Evolutionary conservation across 805 yeast species (phyloP), one percentile per base, ranked within the genome.

Genomic region (Kuraishia floccosa): DNA sequence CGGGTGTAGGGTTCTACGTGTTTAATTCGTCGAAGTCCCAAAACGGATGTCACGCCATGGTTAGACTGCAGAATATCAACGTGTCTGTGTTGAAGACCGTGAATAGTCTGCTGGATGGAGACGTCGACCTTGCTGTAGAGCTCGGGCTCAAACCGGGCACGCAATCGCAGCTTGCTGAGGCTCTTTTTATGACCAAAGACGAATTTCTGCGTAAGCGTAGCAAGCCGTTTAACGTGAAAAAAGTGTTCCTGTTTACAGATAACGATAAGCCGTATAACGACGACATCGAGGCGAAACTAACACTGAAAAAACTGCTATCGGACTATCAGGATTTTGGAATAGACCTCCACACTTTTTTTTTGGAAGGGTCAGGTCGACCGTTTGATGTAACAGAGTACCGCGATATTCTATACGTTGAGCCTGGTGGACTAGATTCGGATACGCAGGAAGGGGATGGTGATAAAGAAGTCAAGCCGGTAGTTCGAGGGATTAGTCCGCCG

Each of bases 1-100:
- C 89, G 2, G 87, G 84, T 0, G 58, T 84, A 17, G 96, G 95
- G 0, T 68, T 86, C 28, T 70, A 76, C 43, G 46, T 80, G 11
- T 72, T 69, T 52, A 72, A 68, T 45, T 68, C 69, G 50, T 43
- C 39, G 32, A 43, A 27, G 4, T n/a, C n/a, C n/a, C n/a, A n/a
- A n/a, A n/a, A n/a, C n/a, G n/a, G n/a, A n/a, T n/a, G n/a, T n/a
- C n/a, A n/a, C n/a, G n/a, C n/a, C n/a, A n/a, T n/a, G n/a, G 63
- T 80, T 38, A 56, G 65, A 3, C 51, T 81, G 23, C 56, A 58
- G 31, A 76, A 70, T 39, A 52, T 82, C 23, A 75, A 72, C 48
- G 62, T 66, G 17, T 53, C 56, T 25, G 68, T 67, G 43, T 73
- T 81, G 71, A 76, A 76, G 44, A 40, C 42, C 4, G 47, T 81